These are phyloP conservation scores for Aspergillus pseudonomiae DNA, from an alignment of 2,329 filamentous ascomycete species.

Conservation along the genomic window DNA sequence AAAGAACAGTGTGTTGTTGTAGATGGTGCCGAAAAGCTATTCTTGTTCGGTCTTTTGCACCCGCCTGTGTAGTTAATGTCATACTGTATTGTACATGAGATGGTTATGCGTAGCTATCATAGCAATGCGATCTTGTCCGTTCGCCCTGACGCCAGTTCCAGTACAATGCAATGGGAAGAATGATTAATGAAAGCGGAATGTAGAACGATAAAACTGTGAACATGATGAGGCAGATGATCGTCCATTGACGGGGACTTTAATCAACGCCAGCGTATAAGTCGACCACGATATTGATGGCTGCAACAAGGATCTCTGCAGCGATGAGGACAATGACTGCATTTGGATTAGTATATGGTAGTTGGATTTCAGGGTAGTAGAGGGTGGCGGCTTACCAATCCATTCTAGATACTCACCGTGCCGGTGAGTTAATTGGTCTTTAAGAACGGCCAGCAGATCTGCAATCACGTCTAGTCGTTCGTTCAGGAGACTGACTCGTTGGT, in stretches of 20 bases:
- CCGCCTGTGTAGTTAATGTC: background rate
- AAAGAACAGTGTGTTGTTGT: background rate
- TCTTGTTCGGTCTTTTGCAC: background rate
- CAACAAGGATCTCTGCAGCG: constrained; percentile 91
- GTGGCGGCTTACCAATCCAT: constrained; percentile 73
- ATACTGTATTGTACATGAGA: constrained; percentile 10
- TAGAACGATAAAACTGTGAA: background rate
- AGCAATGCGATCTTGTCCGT: constrained; percentile 7
- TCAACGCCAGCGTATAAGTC: constrained; percentile 78
- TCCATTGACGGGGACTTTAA: constrained; percentile 31
- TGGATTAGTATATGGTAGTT: constrained; percentile 17
- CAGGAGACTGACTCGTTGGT: constrained; percentile 85
- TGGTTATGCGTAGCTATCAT: background rate
- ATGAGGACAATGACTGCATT: constrained; percentile 85
- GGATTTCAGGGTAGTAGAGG: background rate
- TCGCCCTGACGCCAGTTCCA: constrained; percentile 20
- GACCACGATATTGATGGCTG: constrained; percentile 90
- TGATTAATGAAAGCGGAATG: constrained; percentile 7
- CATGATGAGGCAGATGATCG: background rate
- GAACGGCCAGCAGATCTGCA: constrained; percentile 84
- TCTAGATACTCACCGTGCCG: constrained; percentile 87
- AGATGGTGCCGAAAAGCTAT: background rate
- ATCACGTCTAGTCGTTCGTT: constrained; percentile 92
- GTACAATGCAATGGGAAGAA: constrained; percentile 5
- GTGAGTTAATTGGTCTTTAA: constrained; percentile 94